Evolutionary conservation across 805 yeast genomes (phyloP).

Genomic region (Lachancea kluyveri): DNA sequence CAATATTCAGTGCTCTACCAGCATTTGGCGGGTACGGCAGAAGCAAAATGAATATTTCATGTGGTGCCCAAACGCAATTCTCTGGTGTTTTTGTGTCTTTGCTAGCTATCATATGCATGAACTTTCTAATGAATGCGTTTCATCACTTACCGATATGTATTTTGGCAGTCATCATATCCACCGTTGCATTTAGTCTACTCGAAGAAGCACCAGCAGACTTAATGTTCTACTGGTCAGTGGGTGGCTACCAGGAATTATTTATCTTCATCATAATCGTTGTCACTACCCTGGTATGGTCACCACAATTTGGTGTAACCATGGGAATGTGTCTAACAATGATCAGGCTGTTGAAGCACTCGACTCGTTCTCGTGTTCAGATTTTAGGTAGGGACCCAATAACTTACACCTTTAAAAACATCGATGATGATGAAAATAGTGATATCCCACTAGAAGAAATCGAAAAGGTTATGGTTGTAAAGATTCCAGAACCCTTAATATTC

Average conservation of each 20-base stretch:
- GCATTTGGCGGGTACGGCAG: slow-evolving; percentile 11
- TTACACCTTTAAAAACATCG: slow-evolving; percentile 7
- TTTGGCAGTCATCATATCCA: slow-evolving; percentile 39
- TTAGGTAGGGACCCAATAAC: slow-evolving; percentile 33
- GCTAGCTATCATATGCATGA: slow-evolving; percentile 15
- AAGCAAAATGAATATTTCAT: slow-evolving; percentile 7
- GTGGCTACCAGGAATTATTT: too few relatives aligned
- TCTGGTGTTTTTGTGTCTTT: slow-evolving; percentile 13
- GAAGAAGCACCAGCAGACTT: too few relatives aligned
- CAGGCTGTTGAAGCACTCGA: slow-evolving; percentile 34
- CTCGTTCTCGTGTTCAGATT: slow-evolving; percentile 39
- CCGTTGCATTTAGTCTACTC: slow-evolving; percentile 37
- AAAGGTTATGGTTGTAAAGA: slow-evolving; percentile 9
- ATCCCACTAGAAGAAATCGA: slow-evolving; percentile 6
- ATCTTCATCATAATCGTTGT: too few relatives aligned
- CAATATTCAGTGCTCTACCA: slow-evolving; percentile 6
- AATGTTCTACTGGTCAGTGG: too few relatives aligned
- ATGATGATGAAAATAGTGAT: neutral
- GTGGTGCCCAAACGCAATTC: slow-evolving; percentile 11
- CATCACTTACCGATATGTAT: slow-evolving; percentile 40
- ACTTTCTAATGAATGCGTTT: slow-evolving; percentile 26
- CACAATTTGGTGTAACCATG: too few relatives aligned
- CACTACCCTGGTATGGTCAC: too few relatives aligned
- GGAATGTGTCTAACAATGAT: slow-evolving; percentile 35
- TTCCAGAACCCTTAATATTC: slow-evolving; percentile 7